A percentile compares a stretch with the other conserved stretches of the same genome.
Evolutionary conservation across 1,284 basidiomycete species (phyloP).

Genomic region (Cystobasidiaceae sp.): DNA sequence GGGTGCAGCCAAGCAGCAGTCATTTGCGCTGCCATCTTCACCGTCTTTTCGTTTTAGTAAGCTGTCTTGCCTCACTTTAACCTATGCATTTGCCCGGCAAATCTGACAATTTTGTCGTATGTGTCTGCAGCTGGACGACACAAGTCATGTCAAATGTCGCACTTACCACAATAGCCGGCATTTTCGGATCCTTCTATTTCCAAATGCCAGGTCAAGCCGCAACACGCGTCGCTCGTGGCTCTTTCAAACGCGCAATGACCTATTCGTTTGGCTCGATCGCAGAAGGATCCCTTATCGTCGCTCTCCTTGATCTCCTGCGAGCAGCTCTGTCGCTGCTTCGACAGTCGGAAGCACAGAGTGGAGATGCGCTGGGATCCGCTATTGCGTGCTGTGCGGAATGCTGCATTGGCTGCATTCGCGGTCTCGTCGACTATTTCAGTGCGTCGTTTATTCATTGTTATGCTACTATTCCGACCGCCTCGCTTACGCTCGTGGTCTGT

Average conservation of each 20-base stretch:
- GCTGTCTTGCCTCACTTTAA: neutral
- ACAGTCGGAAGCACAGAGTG: constrained; percentile 65
- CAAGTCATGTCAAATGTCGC: constrained; percentile 74
- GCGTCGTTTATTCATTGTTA: no score
- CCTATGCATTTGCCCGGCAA: neutral
- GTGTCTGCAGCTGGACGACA: constrained; percentile 57
- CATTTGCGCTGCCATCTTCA: constrained; percentile 57
- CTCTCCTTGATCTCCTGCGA: constrained; percentile 69
- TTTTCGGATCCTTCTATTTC: constrained; percentile 35
- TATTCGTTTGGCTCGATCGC: constrained; percentile 81
- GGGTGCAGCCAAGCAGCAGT: constrained; percentile 11
- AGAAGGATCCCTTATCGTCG: constrained; percentile 83
- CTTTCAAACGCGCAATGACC: constrained; percentile 75
- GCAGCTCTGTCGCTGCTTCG: constrained; percentile 62
- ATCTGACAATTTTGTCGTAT: neutral
- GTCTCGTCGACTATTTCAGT: constrained; percentile 74
- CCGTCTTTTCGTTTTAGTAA: constrained; percentile 47
- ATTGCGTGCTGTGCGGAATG: constrained; percentile 76
- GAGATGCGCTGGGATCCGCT: constrained; percentile 66
- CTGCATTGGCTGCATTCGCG: constrained; percentile 67
- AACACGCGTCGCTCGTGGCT: constrained; percentile 36
- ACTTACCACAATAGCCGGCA: constrained; percentile 69
- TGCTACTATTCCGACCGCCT: no score
- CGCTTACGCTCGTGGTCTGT: no score
- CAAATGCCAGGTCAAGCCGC: constrained; percentile 1